Conservation (phyloP, 257 asterid genomes). For the Orobanche coerulescens region DNA sequence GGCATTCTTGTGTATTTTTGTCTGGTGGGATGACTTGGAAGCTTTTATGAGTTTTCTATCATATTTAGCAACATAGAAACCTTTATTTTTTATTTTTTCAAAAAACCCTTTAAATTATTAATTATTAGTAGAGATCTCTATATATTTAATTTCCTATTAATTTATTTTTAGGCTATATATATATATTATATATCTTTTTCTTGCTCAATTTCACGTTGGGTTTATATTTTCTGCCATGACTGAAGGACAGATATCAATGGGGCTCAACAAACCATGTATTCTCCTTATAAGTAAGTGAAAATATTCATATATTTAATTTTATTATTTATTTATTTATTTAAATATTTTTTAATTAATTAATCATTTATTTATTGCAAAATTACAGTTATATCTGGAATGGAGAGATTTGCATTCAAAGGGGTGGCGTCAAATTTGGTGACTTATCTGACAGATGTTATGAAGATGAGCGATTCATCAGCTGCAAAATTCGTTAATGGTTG, state of each 20-base stretch:
- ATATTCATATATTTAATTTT: neutral
- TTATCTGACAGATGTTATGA: slow-evolving; percentile 61
- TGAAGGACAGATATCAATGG: slow-evolving; percentile 25
- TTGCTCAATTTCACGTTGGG: neutral
- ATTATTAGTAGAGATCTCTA: too few species aligned
- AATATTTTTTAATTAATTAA: neutral
- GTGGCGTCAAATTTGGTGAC: slow-evolving; percentile 91
- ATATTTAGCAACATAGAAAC: too few species aligned
- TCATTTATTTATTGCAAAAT: neutral
- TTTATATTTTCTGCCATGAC: slow-evolving; percentile 33
- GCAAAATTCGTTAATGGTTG: slow-evolving; percentile 77
- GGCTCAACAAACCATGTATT: slow-evolving; percentile 61
- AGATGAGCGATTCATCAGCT: slow-evolving; percentile 80
- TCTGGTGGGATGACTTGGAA: too few species aligned
- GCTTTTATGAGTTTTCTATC: too few species aligned
- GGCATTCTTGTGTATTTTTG: too few species aligned
- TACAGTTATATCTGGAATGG: slow-evolving; percentile 73
- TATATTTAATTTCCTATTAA: too few species aligned
- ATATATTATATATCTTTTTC: too few species aligned
- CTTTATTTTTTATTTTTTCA: too few species aligned
- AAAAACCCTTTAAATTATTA: too few species aligned
- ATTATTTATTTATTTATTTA: neutral
- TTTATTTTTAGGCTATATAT: too few species aligned
- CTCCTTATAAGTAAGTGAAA: slow-evolving; percentile 59
- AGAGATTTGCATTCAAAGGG: slow-evolving; percentile 92